Evolutionary conservation across 805 yeast species (phyloP).

Genomic region (Metschnikowia kofuensis): DNA sequence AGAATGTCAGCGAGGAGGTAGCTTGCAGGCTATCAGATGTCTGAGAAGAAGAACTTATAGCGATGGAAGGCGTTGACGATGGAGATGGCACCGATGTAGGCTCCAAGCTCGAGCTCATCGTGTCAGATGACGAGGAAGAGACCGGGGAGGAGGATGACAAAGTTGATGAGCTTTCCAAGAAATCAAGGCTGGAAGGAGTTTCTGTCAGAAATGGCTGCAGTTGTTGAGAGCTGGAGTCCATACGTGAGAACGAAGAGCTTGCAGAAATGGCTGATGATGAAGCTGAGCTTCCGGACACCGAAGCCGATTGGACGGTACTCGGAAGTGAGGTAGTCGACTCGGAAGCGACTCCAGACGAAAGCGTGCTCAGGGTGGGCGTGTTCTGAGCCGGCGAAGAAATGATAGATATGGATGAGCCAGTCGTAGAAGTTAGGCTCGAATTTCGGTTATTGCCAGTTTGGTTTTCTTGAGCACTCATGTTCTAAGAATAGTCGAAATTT

Average conservation of each 20-base stretch:
- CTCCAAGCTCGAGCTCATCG: neutral
- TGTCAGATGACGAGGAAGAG: conserved; percentile 18
- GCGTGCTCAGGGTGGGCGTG: neutral
- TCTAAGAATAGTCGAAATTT: conserved; percentile 1
- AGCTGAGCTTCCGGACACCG: neutral
- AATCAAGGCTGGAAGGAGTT: neutral
- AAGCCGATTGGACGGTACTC: neutral
- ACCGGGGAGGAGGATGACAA: conserved; percentile 19
- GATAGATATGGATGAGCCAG: neutral
- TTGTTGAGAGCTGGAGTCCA: neutral
- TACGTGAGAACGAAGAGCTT: neutral
- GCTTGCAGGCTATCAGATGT: neutral
- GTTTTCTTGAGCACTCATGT: conserved; percentile 2
- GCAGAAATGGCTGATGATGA: neutral
- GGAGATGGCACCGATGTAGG: conserved; percentile 2
- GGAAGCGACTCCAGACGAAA: neutral
- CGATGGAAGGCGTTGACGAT: neutral
- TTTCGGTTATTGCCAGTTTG: neutral
- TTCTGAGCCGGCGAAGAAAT: neutral
- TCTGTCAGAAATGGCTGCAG: neutral
- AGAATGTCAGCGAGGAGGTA: neutral
- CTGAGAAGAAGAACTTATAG: neutral
- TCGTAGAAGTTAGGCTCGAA: neutral
- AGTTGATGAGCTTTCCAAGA: conserved; percentile 7
- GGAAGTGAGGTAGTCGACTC: neutral